A percentile compares a stretch with the other conserved stretches of the same genome.
phyloP scores from a whole-genome alignment of 202 grass and related monocot genomes.

The Eragrostis tef region DNA sequence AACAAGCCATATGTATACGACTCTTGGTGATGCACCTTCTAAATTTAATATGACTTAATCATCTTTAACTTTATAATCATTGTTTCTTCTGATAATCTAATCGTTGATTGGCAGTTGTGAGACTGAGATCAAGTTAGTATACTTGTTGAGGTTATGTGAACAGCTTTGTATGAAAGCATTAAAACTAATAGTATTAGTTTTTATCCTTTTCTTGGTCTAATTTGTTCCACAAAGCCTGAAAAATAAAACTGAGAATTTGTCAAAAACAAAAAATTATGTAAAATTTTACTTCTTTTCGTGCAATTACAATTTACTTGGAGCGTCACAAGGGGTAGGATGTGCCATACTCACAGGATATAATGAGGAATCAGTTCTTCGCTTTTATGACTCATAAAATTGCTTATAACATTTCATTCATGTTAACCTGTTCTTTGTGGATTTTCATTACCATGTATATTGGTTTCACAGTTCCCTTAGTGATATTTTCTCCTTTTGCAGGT shows the following conservation, averaged over 20 bases:
- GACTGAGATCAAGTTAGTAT: neutral
- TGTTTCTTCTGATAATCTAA: neutral
- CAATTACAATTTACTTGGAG: constrained; percentile 36
- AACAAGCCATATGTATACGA: neutral
- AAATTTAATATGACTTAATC: neutral
- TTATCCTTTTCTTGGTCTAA: neutral
- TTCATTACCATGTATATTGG: constrained; percentile 29
- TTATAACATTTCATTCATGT: constrained; percentile 38
- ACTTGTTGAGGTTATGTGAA: constrained; percentile 10
- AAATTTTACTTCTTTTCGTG: neutral
- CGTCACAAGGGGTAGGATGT: constrained; percentile 6
- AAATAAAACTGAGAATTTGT: constrained; percentile 6
- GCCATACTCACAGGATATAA: neutral
- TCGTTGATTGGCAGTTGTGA: too few species aligned
- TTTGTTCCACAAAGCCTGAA: neutral
- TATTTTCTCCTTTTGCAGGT: constrained; percentile 29
- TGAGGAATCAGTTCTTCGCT: constrained; percentile 16
- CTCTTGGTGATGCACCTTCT: neutral
- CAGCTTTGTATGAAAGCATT: constrained; percentile 16
- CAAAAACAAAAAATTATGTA: neutral
- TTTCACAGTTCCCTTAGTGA: neutral
- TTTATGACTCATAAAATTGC: constrained; percentile 9
- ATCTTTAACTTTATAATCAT: neutral
- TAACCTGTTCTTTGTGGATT: neutral
- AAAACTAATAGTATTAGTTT: constrained; percentile 3